A percentile compares a stretch with the other conserved stretches of the same genome.
phyloP scores from a whole-genome alignment of 148 eudicot genomes.

The Chenopodium formosanum region DNA sequence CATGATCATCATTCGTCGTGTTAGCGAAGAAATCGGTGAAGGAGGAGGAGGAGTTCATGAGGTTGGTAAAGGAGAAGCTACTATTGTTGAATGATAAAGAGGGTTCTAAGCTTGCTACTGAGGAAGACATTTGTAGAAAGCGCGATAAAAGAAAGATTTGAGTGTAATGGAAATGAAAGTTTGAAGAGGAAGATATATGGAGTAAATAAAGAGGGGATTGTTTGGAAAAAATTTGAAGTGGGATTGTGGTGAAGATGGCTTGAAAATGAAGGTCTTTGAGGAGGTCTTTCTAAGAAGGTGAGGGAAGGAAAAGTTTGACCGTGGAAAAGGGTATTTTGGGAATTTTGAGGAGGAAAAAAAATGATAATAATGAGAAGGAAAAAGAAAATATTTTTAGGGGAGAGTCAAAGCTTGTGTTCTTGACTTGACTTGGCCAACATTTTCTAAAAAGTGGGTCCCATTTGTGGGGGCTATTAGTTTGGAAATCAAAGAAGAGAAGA shows the following conservation, averaged over 20 bases:
- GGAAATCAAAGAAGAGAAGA: not conserved
- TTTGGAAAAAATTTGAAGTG: not conserved
- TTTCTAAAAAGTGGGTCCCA: not conserved
- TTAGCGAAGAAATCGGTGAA: conserved; percentile 57
- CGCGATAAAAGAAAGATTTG: not conserved
- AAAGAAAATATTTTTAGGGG: not conserved
- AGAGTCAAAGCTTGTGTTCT: conserved; percentile 76
- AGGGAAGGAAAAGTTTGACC: conserved; percentile 48
- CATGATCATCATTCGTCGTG: not conserved
- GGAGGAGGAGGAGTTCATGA: conserved; percentile 42
- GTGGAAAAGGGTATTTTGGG: conserved; percentile 44
- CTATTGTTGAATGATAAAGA: conserved; percentile 19
- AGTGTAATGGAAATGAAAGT: not conserved
- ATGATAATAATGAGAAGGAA: not conserved
- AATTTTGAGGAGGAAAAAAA: not conserved
- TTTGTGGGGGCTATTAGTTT: conserved; percentile 13
- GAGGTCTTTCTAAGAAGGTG: conserved; percentile 48
- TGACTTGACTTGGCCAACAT: conserved; percentile 47
- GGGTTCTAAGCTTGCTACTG: conserved; percentile 40
- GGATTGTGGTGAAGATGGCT: conserved; percentile 22
- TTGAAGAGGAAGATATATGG: not conserved
- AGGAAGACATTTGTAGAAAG: conserved; percentile 42
- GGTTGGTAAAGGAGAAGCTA: conserved; percentile 28
- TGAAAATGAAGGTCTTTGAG: conserved; percentile 16
- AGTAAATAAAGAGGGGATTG: conserved; percentile 8